Percentiles rank a stretch among this genome's conserved stretches.
These are phyloP conservation scores for Ceratocystis destructans DNA, from an alignment of 2,329 filamentous ascomycete genomes.

Conservation along the genomic window DNA sequence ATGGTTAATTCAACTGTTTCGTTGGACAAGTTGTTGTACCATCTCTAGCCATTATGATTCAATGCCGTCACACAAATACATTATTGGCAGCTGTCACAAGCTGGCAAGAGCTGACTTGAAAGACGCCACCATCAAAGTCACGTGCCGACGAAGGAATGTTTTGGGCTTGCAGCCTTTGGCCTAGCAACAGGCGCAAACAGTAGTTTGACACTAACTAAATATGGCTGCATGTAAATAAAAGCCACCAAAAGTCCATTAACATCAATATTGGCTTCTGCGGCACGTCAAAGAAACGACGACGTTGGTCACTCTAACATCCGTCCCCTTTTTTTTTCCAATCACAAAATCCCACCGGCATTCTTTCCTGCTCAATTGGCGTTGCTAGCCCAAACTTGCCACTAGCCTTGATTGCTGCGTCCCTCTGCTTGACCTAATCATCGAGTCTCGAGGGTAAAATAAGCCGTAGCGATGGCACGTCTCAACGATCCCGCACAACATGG, in stretches of 20 bases:
- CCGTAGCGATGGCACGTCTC: constrained; percentile 59
- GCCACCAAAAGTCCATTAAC: constrained; percentile 3
- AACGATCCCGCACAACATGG: constrained; percentile 55
- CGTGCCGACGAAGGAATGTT: neutral
- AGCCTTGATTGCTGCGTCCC: neutral
- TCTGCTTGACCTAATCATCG: neutral
- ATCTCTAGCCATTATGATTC: neutral
- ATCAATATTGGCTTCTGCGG: neutral
- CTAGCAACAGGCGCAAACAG: constrained; percentile 5
- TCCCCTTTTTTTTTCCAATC: neutral
- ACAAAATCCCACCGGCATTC: neutral
- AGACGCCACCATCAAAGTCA: neutral
- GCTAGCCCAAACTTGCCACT: neutral
- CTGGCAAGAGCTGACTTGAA: neutral
- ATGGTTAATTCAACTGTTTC: too few relatives aligned
- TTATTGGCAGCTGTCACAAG: neutral
- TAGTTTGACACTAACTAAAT: neutral
- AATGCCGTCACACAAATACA: neutral
- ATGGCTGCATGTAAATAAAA: constrained; percentile 1
- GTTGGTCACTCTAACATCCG: neutral
- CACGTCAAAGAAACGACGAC: constrained; percentile 4
- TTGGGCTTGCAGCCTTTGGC: neutral
- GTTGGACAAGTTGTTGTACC: too few relatives aligned
- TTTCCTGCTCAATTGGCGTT: neutral
- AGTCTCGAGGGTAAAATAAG: constrained; percentile 10